These are phyloP conservation scores for Aureobasidium sp. DNA, from an alignment of 2,329 filamentous ascomycete genomes.

Conservation along the genomic window DNA sequence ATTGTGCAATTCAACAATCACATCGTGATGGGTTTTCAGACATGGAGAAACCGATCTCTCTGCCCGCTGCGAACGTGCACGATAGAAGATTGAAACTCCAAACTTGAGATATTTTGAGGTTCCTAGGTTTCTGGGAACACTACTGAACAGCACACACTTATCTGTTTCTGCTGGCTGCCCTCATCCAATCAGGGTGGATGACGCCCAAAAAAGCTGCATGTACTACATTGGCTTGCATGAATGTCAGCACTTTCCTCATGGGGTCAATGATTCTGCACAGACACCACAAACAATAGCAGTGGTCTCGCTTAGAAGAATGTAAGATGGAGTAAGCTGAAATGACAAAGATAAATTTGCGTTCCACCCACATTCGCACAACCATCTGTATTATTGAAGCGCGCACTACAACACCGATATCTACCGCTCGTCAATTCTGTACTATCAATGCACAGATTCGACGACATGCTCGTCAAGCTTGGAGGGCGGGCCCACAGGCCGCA, in stretches of 20 bases:
- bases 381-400: not conserved
- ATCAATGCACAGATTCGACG: not conserved
- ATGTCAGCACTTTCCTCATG: not conserved
- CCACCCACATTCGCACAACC: not conserved
- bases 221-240: not conserved
- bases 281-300: not conserved
- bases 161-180: not conserved
- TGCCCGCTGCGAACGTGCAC: not conserved
- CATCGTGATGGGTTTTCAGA: not conserved
- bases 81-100: not conserved
- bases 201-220: not conserved
- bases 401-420: not conserved
- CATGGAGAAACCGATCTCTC: not conserved
- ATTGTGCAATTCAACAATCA: too few species aligned
- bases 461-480: not conserved
- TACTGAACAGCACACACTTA: not conserved
- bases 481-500: not conserved
- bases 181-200: not conserved
- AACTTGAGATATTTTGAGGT: too few species aligned
- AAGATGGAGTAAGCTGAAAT: not conserved
- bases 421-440: too few species aligned
- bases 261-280: not conserved
- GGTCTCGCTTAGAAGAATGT: not conserved
- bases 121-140: not conserved
- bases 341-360: not conserved